These are phyloP conservation scores for Volvox carteri DNA, from an alignment of 163 green algal species.

Conservation along the genomic window DNA sequence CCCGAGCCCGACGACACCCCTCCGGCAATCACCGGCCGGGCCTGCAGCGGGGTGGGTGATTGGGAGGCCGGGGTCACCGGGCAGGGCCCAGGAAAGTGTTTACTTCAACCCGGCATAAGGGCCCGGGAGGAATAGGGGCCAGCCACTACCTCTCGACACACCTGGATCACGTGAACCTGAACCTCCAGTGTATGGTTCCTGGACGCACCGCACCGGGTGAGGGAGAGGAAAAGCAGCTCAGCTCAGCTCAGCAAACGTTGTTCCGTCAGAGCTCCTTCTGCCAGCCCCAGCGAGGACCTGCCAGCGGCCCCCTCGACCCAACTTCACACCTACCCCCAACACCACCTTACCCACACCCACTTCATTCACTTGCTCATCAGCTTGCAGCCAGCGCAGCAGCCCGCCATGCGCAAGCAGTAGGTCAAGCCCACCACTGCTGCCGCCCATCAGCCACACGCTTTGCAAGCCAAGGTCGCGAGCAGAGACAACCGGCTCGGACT, in stretches of 20 bases:
- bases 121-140: no score
- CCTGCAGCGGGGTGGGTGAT: not conserved
- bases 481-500: not conserved
- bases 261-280: not conserved
- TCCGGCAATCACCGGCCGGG: constrained; percentile 28
- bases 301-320: no score
- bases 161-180: no score
- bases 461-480: constrained; percentile 18
- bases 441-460: constrained; percentile 31
- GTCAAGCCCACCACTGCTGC: not conserved
- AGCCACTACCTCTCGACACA: no score
- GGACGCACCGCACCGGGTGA: no score
- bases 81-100: no score
- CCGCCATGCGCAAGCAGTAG: not conserved
- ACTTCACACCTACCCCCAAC: not conserved
- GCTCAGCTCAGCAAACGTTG: not conserved
- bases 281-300: not conserved
- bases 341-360: not conserved
- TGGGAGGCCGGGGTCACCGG: no score
- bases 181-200: no score
- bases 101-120: no score
- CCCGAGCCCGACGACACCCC: constrained; percentile 33
- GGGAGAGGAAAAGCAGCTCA: not conserved
- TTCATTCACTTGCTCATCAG: not conserved
- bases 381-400: constrained; percentile 43